Percentiles rank a stretch among this genome's conserved stretches.
Conservation (phyloP, 176 grass and related monocot species). For the Musa troglodytarum region DNA sequence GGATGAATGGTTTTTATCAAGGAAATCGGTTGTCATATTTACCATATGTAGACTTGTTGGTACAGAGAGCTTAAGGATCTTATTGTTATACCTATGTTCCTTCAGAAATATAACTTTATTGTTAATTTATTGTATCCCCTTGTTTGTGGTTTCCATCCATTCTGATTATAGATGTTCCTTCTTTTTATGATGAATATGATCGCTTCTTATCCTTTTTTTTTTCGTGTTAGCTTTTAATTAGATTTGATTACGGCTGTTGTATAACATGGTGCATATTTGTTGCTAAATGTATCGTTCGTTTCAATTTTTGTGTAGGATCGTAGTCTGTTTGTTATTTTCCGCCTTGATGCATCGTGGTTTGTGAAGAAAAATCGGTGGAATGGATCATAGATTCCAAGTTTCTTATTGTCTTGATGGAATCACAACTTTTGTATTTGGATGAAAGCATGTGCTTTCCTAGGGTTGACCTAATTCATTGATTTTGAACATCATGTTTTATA, state of each 20-base stretch:
- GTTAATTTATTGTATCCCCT: too few species aligned
- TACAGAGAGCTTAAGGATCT: too few species aligned
- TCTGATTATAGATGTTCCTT: too few species aligned
- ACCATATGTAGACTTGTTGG: too few species aligned
- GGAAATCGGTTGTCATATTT: too few species aligned
- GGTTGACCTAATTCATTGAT: neutral
- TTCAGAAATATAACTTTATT: neutral
- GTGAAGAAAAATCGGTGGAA: neutral
- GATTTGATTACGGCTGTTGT: neutral
- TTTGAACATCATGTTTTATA: too few species aligned
- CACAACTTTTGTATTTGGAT: neutral
- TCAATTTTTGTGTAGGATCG: neutral
- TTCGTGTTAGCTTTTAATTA: neutral
- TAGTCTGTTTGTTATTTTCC: neutral
- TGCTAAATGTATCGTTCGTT: neutral
- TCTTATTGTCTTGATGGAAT: neutral
- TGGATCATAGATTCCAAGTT: neutral
- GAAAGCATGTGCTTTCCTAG: neutral
- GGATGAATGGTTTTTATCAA: too few species aligned
- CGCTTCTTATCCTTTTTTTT: too few species aligned
- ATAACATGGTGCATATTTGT: neutral
- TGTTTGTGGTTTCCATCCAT: too few species aligned
- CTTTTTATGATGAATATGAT: too few species aligned
- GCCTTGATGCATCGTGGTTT: neutral
- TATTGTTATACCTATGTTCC: too few species aligned